Conservation (phyloP, 306 rosid genomes). For the Sphenostylis stenocarpa region DNA sequence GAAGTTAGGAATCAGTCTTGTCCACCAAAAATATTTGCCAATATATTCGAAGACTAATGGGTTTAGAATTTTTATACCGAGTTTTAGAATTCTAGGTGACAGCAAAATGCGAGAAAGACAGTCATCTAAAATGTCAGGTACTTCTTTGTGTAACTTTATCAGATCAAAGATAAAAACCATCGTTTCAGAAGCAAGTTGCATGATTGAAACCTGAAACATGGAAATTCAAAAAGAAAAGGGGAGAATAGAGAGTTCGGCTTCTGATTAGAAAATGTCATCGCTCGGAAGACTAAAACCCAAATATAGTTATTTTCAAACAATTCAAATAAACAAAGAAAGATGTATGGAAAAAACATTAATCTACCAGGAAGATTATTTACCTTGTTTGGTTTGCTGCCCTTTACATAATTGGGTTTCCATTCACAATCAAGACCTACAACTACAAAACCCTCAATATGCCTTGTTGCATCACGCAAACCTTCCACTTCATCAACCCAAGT, state of each 20-base stretch:
- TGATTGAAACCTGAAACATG: constrained; percentile 85
- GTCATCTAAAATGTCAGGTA: constrained; percentile 58
- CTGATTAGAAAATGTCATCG: constrained; percentile 16
- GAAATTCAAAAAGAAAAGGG: constrained; percentile 14
- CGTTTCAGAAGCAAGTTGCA: constrained; percentile 91
- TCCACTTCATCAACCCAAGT: constrained; percentile 82
- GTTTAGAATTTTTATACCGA: constrained; percentile 60
- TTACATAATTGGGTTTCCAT: constrained; percentile 91
- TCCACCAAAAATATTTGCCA: not conserved
- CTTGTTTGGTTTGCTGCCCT: constrained; percentile 82
- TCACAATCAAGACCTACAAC: constrained; percentile 95
- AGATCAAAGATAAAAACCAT: constrained; percentile 75
- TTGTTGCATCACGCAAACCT: constrained; percentile 60
- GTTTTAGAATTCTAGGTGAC: constrained; percentile 80
- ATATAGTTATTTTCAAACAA: constrained; percentile 11
- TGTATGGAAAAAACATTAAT: constrained; percentile 16
- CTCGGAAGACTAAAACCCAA: not conserved
- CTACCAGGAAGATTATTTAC: constrained; percentile 42
- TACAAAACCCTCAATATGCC: constrained; percentile 71
- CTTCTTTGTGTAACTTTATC: constrained; percentile 70
- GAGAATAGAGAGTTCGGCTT: constrained; percentile 21
- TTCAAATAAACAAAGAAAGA: constrained; percentile 24
- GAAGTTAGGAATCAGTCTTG: constrained; percentile 3
- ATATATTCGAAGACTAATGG: constrained; percentile 18
- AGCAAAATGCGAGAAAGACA: constrained; percentile 72